Evolutionary conservation across 192 early-diverging fungal species (phyloP), one percentile per base, ranked within the genome.

Genomic region (Backusella australiensis): DNA sequence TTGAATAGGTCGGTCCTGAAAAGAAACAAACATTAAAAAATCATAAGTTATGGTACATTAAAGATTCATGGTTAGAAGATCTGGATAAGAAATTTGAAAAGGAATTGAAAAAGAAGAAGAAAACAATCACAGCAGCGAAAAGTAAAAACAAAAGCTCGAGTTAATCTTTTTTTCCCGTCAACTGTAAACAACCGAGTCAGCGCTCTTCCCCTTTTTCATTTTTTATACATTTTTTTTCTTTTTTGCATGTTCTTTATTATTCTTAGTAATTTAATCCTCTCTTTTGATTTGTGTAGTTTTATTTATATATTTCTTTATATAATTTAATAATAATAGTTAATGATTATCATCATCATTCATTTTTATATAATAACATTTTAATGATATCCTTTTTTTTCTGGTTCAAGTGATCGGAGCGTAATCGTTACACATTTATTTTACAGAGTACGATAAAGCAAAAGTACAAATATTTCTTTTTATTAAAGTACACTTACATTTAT

Each of bases 21-120:
- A 78, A 78, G 67, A 56, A 78, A 32, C 44, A 44, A 44, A 8
- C 44, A 32, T 44, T 75, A 69, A 44, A 46, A 3, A 32, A 69
- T 19, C 41, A 41, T 44, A 41, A 75, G 2, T 39, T 75, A 26
- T 75, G 74, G 74, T 75, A 42, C 19, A 26, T 75, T 14, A 49
- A 75, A 41, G 73, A 74, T 38, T 32, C 36, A 26, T 71, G 70
- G 70, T 17, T 71, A 29, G 23, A 71, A 1, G 0, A 29, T 23
- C 26, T 63, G 14, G 56, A 63, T 63, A 63, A 23, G 8, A 63
- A 29, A 5, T 29, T 63, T 63, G 56, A 63, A 26, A 63, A 63
- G 23, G 56, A 9, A 26, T 12, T 29, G 56, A 29, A 63, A 63
- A 29, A 11, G 56, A 63, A 63, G 21, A 63, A 63, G 15, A 63